Percentiles rank a stretch among this genome's conserved stretches.
Conservation (phyloP, 1,284 basidiomycete species). For the Mycena sp. region DNA sequence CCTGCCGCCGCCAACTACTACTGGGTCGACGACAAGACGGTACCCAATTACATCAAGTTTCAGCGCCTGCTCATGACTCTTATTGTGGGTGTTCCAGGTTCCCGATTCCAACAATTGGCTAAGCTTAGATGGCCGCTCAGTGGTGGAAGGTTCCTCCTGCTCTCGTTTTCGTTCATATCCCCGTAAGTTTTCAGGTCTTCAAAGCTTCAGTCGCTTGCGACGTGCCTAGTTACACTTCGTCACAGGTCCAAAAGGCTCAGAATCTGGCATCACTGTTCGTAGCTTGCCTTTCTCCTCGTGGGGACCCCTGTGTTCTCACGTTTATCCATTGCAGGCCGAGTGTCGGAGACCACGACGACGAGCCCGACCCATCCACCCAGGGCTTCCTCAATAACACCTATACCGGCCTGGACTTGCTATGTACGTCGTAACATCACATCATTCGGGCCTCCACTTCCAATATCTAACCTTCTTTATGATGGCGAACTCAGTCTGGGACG, state of each 20-base stretch:
- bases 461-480: background rate
- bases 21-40: conserved; percentile 28
- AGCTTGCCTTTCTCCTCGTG: background rate
- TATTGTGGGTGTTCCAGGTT: conserved; percentile 7
- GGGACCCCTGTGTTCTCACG: too few species aligned
- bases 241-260: conserved; percentile 28
- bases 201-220: background rate
- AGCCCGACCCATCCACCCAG: conserved; percentile 28
- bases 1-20: conserved; percentile 22
- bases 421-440: conserved; percentile 3
- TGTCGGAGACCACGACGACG: conserved; percentile 29
- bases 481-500: conserved; percentile 19
- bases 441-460: background rate
- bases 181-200: conserved; percentile 3
- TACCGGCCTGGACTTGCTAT: conserved; percentile 26
- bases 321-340: conserved; percentile 6
- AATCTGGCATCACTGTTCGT: conserved; percentile 23
- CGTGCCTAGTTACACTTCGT: background rate
- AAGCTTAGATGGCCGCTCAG: conserved; percentile 1
- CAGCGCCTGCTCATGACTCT: conserved; percentile 19
- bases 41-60: conserved; percentile 27
- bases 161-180: conserved; percentile 30
- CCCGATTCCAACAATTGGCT: background rate
- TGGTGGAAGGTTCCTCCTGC: conserved; percentile 27
- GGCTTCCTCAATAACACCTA: conserved; percentile 27